Conservation (phyloP, 179 eudicot species). For the Silene coronaria region DNA sequence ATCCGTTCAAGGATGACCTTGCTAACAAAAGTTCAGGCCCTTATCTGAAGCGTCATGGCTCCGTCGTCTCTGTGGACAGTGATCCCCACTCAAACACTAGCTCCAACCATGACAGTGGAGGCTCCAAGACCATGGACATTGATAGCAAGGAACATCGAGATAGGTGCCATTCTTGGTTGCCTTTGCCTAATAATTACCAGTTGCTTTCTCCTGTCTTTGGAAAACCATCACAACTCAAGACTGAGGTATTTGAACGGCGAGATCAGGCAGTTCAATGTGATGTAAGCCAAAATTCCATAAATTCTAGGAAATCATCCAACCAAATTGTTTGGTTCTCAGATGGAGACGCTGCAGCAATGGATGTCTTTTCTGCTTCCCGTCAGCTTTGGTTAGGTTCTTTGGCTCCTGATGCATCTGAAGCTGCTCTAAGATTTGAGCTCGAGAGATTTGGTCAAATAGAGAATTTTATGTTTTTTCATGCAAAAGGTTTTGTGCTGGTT, state of each 20-base stretch:
- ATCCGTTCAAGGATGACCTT: constrained; percentile 31
- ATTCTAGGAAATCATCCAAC: constrained; percentile 30
- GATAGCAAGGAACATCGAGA: constrained; percentile 51
- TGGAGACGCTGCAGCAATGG: constrained; percentile 83
- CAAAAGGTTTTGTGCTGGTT: constrained; percentile 62
- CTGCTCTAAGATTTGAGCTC: constrained; percentile 60
- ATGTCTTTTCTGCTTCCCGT: constrained; percentile 77
- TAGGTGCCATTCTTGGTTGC: constrained; percentile 39
- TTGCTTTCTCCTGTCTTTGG: constrained; percentile 50
- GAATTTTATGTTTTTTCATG: constrained; percentile 47
- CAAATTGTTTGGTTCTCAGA: constrained; percentile 62
- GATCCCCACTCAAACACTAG: constrained; percentile 40
- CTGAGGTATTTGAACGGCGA: constrained; percentile 36
- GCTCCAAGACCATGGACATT: constrained; percentile 45
- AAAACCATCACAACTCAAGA: constrained; percentile 48
- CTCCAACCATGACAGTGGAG: constrained; percentile 53
- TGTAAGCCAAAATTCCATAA: constrained; percentile 36
- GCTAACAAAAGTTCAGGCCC: constrained; percentile 37
- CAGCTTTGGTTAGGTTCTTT: constrained; percentile 87
- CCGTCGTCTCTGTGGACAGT: constrained; percentile 36
- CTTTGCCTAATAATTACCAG: constrained; percentile 54
- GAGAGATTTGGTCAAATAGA: constrained; percentile 87
- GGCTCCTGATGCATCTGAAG: constrained; percentile 78
- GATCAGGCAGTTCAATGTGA: constrained; percentile 36
- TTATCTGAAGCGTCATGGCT: constrained; percentile 42